A percentile compares a stretch with the other conserved stretches of the same genome.
Conservation (phyloP, 306 rosid species). For the Casuarina glauca region DNA sequence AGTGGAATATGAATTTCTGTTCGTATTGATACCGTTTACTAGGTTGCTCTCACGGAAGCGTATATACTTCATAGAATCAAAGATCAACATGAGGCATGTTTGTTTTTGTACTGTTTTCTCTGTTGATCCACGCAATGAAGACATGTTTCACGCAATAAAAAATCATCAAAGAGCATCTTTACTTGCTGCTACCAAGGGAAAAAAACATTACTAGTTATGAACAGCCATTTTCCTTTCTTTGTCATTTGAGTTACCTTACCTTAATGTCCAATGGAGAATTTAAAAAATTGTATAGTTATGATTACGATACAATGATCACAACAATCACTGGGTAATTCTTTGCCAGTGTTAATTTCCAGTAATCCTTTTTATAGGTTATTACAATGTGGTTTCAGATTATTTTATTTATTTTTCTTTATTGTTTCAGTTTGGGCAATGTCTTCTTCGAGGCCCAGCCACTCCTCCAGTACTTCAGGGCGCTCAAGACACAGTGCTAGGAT, state of each 20-base stretch:
- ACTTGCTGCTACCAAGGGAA: not conserved
- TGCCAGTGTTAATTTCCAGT: conserved; percentile 6
- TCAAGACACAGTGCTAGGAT: conserved; percentile 76
- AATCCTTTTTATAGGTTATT: conserved; percentile 4
- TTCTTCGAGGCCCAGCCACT: conserved; percentile 73
- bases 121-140: conserved; percentile 2
- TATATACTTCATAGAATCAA: not conserved
- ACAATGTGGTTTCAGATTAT: conserved; percentile 13
- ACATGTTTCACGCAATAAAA: not conserved
- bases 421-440: conserved; percentile 63
- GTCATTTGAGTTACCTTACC: conserved; percentile 16
- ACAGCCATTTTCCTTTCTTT: not conserved
- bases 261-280: conserved; percentile 19
- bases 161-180: conserved; percentile 2
- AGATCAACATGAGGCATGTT: not conserved
- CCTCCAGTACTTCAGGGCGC: conserved; percentile 74
- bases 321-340: not conserved
- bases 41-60: conserved; percentile 12
- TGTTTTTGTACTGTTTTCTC: not conserved
- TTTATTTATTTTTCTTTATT: conserved; percentile 14
- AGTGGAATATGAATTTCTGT: not conserved
- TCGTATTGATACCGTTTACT: conserved; percentile 1
- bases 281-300: not conserved
- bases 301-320: not conserved
- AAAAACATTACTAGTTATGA: not conserved